phyloP scores from a whole-genome alignment of 345 rosid species.

The Gossypium sturtianum region DNA sequence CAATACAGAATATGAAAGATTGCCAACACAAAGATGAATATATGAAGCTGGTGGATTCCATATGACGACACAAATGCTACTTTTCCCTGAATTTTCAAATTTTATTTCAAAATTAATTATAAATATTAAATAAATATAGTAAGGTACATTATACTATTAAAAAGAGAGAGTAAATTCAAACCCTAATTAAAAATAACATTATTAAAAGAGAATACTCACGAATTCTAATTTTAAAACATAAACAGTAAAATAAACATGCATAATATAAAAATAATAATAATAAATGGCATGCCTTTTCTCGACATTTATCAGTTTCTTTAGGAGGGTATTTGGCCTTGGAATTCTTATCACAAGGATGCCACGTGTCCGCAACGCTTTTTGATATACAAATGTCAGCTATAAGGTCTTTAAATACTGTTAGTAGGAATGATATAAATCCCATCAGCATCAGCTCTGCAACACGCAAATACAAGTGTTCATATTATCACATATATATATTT shows the following conservation, averaged over 20 bases:
- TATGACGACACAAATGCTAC: conserved; percentile 63
- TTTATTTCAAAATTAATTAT: no score
- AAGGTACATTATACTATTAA: no score
- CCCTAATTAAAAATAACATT: no score
- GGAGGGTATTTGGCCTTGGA: neutral
- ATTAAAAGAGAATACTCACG: no score
- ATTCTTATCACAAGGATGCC: conserved; percentile 62
- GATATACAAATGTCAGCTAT: conserved; percentile 55
- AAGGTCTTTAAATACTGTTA: conserved; percentile 33
- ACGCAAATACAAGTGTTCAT: neutral
- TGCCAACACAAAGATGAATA: conserved; percentile 77
- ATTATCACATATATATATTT: no score
- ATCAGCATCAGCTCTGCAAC: conserved; percentile 63
- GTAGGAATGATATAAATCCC: conserved; percentile 71
- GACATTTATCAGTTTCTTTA: conserved; percentile 29
- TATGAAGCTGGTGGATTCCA: conserved; percentile 72
- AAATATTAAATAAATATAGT: no score
- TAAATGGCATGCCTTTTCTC: conserved; percentile 23
- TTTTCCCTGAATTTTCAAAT: conserved; percentile 40
- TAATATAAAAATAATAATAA: no score
- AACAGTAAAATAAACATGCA: no score
- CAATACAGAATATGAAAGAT: conserved; percentile 57
- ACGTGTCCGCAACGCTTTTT: conserved; percentile 29
- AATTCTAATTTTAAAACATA: no score
- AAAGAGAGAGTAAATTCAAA: no score